These are phyloP conservation scores for Dendrobium chrysotoxum DNA, from an alignment of 106 monocot species.

Conservation along the genomic window DNA sequence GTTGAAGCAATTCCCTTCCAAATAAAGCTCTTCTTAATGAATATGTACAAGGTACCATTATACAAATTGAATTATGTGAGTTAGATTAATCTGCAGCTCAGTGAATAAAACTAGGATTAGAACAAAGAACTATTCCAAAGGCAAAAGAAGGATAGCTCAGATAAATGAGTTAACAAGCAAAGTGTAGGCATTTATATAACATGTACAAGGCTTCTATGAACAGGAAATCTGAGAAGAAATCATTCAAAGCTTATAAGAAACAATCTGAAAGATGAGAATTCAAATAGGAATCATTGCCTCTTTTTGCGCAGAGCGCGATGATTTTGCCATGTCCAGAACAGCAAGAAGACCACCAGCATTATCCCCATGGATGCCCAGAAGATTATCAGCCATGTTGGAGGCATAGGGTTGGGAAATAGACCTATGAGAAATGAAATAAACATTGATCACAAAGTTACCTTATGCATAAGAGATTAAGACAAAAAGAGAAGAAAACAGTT, in stretches of 20 bases:
- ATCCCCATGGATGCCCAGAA: constrained; percentile 1
- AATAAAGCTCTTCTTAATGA: too few species aligned
- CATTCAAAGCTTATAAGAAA: neutral
- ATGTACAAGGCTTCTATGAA: neutral
- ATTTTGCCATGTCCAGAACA: constrained; percentile 7
- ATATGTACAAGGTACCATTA: too few species aligned
- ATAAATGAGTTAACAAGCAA: neutral
- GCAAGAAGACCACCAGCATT: neutral
- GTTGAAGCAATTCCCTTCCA: too few species aligned
- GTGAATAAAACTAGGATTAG: too few species aligned
- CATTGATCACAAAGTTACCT: neutral
- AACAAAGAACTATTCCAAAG: too few species aligned
- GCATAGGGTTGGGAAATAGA: constrained; percentile 5
- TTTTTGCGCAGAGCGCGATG: constrained; percentile 3
- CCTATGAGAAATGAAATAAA: neutral
- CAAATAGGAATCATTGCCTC: constrained; percentile 2
- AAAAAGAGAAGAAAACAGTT: neutral
- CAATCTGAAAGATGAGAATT: neutral
- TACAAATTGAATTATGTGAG: too few species aligned
- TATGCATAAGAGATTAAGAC: neutral
- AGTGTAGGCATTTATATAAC: neutral
- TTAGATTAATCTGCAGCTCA: too few species aligned
- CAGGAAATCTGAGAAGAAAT: neutral
- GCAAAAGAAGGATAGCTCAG: too few species aligned
- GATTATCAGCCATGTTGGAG: constrained; percentile 6